phyloP scores from a whole-genome alignment of 805 yeast genomes.

The Wickerhamiella australiensis region DNA sequence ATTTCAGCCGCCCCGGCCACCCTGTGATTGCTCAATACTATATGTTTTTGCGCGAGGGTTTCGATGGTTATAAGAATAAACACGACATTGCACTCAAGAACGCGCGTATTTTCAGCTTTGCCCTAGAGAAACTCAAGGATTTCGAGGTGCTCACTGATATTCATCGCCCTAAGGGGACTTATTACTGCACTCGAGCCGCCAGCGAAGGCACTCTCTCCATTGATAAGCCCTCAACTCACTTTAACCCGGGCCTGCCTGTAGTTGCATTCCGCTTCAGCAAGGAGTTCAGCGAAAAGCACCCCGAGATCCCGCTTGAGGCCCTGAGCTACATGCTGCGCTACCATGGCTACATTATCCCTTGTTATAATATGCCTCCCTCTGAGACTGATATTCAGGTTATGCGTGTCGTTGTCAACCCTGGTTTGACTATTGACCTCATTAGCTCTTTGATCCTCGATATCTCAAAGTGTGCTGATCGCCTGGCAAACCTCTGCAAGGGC shows the following conservation, averaged over 20 bases:
- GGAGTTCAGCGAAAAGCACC: constrained; percentile 45
- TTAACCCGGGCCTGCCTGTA: constrained; percentile 73
- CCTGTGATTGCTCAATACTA: constrained; percentile 81
- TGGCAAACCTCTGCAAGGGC: constrained; percentile 32
- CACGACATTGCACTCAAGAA: constrained; percentile 55
- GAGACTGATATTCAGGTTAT: constrained; percentile 55
- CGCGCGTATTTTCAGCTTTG: constrained; percentile 52
- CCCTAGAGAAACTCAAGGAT: constrained; percentile 51
- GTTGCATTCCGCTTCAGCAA: constrained; percentile 71
- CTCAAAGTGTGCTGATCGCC: constrained; percentile 39
- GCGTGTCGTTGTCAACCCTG: constrained; percentile 70
- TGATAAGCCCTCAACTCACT: constrained; percentile 25
- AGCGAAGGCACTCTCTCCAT: neutral
- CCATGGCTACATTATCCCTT: constrained; percentile 80
- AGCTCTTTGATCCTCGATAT: constrained; percentile 55
- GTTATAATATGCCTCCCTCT: constrained; percentile 63
- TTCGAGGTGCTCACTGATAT: constrained; percentile 67
- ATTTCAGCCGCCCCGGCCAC: constrained; percentile 87
- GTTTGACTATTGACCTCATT: constrained; percentile 49
- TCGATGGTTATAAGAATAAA: constrained; percentile 52
- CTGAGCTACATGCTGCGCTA: constrained; percentile 60
- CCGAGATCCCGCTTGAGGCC: constrained; percentile 72
- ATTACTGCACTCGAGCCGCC: constrained; percentile 18
- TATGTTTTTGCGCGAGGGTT: constrained; percentile 61
- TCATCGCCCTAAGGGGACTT: constrained; percentile 45